These are phyloP conservation scores for Coemansia sp. DNA, from an alignment of 192 early-diverging fungal species.

Conservation along the genomic window DNA sequence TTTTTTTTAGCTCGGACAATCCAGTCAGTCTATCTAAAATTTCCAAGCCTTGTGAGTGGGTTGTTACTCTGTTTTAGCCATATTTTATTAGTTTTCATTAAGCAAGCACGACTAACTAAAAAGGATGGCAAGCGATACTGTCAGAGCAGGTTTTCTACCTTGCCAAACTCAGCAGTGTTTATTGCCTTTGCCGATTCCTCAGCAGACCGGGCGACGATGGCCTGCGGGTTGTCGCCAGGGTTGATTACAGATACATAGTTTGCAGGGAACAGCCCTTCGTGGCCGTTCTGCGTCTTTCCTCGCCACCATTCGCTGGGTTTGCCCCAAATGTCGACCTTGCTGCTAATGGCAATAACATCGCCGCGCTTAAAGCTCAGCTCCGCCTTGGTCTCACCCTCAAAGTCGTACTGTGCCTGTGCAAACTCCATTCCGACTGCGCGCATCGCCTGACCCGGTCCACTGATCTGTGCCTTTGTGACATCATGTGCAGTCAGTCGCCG, in stretches of 20 bases:
- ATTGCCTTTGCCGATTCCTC: conserved; percentile 27
- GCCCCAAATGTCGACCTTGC: conserved; percentile 77
- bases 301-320: conserved; percentile 89
- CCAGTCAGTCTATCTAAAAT: too few species aligned
- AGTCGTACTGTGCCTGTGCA: conserved; percentile 88
- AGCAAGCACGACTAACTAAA: too few species aligned
- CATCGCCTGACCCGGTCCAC: conserved; percentile 34
- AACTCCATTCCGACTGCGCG: conserved; percentile 71
- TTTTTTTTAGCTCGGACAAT: too few species aligned
- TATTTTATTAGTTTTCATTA: too few species aligned
- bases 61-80: too few species aligned
- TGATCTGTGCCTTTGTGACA: conserved; percentile 23
- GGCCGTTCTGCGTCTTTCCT: conserved; percentile 77
- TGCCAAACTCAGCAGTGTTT: conserved; percentile 30
- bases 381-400: conserved; percentile 65
- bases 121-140: background rate
- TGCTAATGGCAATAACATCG: conserved; percentile 86
- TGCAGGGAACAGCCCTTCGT: conserved; percentile 86
- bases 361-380: conserved; percentile 85
- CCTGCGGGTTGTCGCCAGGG: conserved; percentile 64
- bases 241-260: conserved; percentile 86
- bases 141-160: conserved; percentile 11
- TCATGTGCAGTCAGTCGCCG: conserved; percentile 35
- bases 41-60: too few species aligned
- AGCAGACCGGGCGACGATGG: conserved; percentile 38